Evolutionary conservation across 139 green algal genomes (phyloP).

Genomic region (Tetradesmus lagerheimii): DNA sequence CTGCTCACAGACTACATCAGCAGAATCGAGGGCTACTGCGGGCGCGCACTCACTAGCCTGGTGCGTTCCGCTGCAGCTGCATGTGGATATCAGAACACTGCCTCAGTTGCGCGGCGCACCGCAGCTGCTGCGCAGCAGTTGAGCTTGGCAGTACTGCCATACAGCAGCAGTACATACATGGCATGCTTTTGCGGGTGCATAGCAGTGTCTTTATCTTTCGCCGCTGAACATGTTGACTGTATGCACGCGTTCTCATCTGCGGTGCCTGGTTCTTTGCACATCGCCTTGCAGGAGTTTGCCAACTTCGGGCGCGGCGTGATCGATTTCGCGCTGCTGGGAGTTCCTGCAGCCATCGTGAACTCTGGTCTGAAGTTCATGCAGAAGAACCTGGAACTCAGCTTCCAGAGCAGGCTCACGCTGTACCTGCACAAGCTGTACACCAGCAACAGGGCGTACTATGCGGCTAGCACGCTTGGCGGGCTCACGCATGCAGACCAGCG

Average conservation of each 20-base stretch:
- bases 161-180: background rate
- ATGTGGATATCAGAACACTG: too few relatives aligned
- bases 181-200: too few relatives aligned
- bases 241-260: background rate
- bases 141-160: background rate
- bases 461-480: slow-evolving; percentile 87
- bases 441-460: slow-evolving; percentile 93
- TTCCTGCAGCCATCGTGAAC: slow-evolving; percentile 92
- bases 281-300: slow-evolving; percentile 59
- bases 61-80: slow-evolving; percentile 36
- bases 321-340: slow-evolving; percentile 75
- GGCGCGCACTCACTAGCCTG: slow-evolving; percentile 58
- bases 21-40: slow-evolving; percentile 75
- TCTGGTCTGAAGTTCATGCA: slow-evolving; percentile 95
- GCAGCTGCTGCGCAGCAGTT: background rate
- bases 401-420: slow-evolving; percentile 71
- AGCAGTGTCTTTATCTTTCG: too few relatives aligned
- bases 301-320: slow-evolving; percentile 64
- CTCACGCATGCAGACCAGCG: slow-evolving; percentile 95
- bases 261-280: background rate
- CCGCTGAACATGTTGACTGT: too few relatives aligned
- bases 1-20: slow-evolving; percentile 89
- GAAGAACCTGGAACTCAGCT: slow-evolving; percentile 85
- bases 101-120: too few relatives aligned
- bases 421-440: slow-evolving; percentile 91